These are phyloP conservation scores for Fusarium luffae DNA, from an alignment of 2,329 filamentous ascomycete species.

Conservation along the genomic window DNA sequence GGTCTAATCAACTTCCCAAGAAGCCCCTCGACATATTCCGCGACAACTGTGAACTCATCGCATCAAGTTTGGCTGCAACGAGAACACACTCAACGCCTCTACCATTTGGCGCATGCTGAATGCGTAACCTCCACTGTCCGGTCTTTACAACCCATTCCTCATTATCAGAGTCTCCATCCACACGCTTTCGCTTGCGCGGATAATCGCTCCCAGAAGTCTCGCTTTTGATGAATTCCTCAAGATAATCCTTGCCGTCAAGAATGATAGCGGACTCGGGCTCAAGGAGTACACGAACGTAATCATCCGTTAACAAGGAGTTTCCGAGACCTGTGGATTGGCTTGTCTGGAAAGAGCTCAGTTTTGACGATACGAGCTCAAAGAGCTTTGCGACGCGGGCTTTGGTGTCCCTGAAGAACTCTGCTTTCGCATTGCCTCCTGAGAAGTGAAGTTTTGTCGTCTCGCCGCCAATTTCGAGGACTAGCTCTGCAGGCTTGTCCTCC, in stretches of 20 bases:
- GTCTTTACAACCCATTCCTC: conserved; percentile 72
- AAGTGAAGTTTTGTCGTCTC: conserved; percentile 71
- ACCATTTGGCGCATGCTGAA: conserved; percentile 64
- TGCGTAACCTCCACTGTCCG: conserved; percentile 77
- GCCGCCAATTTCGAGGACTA: conserved; percentile 82
- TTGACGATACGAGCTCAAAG: conserved; percentile 83
- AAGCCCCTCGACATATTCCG: conserved; percentile 76
- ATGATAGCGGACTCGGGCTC: conserved; percentile 68
- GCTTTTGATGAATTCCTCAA: conserved; percentile 41
- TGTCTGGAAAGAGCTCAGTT: conserved; percentile 74
- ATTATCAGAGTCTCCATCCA: conserved; percentile 49
- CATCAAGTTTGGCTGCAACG: conserved; percentile 80
- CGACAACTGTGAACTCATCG: conserved; percentile 71
- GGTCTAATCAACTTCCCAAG: conserved; percentile 53
- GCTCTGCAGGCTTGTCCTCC: conserved; percentile 77
- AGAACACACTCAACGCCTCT: conserved; percentile 76
- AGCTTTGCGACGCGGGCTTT: conserved; percentile 77
- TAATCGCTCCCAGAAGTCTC: conserved; percentile 47
- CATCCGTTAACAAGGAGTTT: conserved; percentile 75
- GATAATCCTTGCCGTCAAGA: conserved; percentile 66
- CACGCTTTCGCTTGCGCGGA: conserved; percentile 60
- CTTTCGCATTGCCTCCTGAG: conserved; percentile 55
- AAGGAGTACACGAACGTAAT: conserved; percentile 73
- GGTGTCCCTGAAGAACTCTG: conserved; percentile 78
- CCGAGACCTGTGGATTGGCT: conserved; percentile 72